Conservation (phyloP, 2,329 filamentous ascomycete species). For the Capronia coronata region DNA sequence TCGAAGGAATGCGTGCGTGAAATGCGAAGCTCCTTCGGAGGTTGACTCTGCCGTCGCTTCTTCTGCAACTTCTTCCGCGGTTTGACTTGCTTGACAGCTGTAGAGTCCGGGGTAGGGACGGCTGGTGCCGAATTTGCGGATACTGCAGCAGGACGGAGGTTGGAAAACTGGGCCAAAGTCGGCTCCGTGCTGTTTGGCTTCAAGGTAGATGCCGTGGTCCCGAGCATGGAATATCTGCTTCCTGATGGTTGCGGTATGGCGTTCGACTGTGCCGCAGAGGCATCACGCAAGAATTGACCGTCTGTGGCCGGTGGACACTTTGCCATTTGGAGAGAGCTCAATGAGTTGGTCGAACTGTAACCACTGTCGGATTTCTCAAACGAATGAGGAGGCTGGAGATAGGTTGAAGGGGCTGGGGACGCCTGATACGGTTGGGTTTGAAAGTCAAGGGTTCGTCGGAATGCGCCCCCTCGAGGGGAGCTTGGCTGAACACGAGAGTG, state of each 20-base stretch:
- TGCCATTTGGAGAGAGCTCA: slow-evolving; percentile 14
- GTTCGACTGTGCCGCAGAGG: not conserved
- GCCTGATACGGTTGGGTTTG: slow-evolving; percentile 9
- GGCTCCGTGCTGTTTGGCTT: slow-evolving; percentile 17
- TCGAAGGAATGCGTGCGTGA: slow-evolving; percentile 20
- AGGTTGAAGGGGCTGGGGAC: not conserved
- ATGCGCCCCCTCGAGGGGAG: slow-evolving; percentile 6
- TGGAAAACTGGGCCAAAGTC: slow-evolving; percentile 10
- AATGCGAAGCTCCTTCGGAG: slow-evolving; percentile 13
- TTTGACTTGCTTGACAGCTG: slow-evolving; percentile 6
- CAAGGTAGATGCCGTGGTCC: slow-evolving; percentile 8
- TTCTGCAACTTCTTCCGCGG: slow-evolving; percentile 24
- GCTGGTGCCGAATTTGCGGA: not conserved
- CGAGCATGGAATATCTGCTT: not conserved
- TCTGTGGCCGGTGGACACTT: slow-evolving; percentile 1
- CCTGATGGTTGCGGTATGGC: not conserved
- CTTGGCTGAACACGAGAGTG: slow-evolving; percentile 12
- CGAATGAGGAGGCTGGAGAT: slow-evolving; percentile 7
- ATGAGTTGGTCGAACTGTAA: slow-evolving; percentile 27
- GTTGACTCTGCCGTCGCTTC: slow-evolving; percentile 22
- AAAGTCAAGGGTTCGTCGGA: slow-evolving; percentile 19
- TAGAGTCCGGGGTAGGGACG: not conserved
- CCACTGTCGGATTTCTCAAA: slow-evolving; percentile 27
- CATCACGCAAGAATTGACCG: not conserved
- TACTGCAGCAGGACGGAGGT: slow-evolving; percentile 4